Conservation (phyloP, 805 yeast genomes). For the Candida yuanshanica region DNA sequence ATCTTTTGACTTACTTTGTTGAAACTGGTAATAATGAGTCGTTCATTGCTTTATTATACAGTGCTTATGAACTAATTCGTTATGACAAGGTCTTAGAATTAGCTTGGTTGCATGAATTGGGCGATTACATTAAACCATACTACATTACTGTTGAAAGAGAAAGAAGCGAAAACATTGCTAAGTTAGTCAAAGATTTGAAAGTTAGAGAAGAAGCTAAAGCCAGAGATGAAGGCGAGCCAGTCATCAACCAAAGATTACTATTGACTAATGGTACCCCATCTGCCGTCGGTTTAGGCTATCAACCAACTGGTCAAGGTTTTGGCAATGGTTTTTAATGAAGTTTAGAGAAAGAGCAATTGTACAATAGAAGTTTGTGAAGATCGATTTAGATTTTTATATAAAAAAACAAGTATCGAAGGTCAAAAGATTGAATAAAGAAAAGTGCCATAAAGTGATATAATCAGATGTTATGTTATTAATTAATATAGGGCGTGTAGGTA, state of each 20-base stretch:
- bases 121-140: conserved; percentile 87
- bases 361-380: not conserved
- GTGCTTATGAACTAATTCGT: conserved; percentile 74
- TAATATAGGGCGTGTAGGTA: too few relatives aligned
- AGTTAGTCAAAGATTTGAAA: conserved; percentile 63
- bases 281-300: conserved; percentile 46
- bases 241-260: conserved; percentile 60
- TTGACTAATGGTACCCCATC: conserved; percentile 77
- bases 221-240: conserved; percentile 40
- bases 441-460: too few relatives aligned
- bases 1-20: conserved; percentile 83
- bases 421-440: too few relatives aligned
- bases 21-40: conserved; percentile 97
- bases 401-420: too few relatives aligned
- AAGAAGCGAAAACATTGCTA: conserved; percentile 60
- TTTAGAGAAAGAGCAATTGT: not conserved
- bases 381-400: not conserved
- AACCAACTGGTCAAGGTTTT: conserved; percentile 68
- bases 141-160: conserved; percentile 80
- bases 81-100: conserved; percentile 84
- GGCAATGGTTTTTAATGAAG: conserved; percentile 40
- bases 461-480: too few relatives aligned
- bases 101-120: conserved; percentile 84
- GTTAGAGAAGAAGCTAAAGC: conserved; percentile 59
- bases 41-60: conserved; percentile 81